phyloP scores from a whole-genome alignment of 768 basidiomycete species.

The Neoboletus magnificus region DNA sequence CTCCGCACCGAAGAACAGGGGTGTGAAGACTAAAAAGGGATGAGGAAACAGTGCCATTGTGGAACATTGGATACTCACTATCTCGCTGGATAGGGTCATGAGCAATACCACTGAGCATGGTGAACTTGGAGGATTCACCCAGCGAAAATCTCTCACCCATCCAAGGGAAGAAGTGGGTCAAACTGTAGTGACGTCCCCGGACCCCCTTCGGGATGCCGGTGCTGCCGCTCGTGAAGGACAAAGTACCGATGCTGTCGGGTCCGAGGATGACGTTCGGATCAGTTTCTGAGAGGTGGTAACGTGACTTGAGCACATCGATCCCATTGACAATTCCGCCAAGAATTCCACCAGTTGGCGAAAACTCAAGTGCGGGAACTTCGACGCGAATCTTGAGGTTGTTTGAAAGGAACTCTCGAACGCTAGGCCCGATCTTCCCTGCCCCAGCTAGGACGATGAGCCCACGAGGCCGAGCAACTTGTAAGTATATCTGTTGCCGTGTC shows the following conservation, averaged over 20 bases:
- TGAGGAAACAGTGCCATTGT: neutral
- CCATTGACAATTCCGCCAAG: slow-evolving; percentile 54
- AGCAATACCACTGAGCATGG: slow-evolving; percentile 98
- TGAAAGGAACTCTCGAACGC: slow-evolving; percentile 80
- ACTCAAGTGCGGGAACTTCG: slow-evolving; percentile 85
- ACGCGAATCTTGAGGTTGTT: slow-evolving; percentile 80
- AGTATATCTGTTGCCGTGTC: slow-evolving; percentile 87
- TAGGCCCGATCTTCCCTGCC: slow-evolving; percentile 75
- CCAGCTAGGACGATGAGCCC: slow-evolving; percentile 88
- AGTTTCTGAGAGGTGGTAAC: slow-evolving; percentile 50
- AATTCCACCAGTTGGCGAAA: slow-evolving; percentile 61
- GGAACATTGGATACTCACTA: slow-evolving; percentile 57
- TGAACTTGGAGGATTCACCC: slow-evolving; percentile 75
- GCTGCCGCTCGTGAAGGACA: slow-evolving; percentile 96
- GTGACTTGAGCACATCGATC: slow-evolving; percentile 61
- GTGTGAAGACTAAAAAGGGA: slow-evolving; percentile 80
- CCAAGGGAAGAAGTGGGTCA: slow-evolving; percentile 99
- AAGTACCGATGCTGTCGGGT: slow-evolving; percentile 92
- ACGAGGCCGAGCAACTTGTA: slow-evolving; percentile 88
- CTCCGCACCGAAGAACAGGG: slow-evolving; percentile 93
- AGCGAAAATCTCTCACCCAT: slow-evolving; percentile 89
- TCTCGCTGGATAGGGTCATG: slow-evolving; percentile 99
- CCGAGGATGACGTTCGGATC: slow-evolving; percentile 85
- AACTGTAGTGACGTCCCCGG: slow-evolving; percentile 86
- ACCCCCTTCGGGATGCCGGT: slow-evolving; percentile 99